These are phyloP conservation scores for Bromus sterilis DNA, from an alignment of 176 grass and related monocot genomes.

Conservation along the genomic window DNA sequence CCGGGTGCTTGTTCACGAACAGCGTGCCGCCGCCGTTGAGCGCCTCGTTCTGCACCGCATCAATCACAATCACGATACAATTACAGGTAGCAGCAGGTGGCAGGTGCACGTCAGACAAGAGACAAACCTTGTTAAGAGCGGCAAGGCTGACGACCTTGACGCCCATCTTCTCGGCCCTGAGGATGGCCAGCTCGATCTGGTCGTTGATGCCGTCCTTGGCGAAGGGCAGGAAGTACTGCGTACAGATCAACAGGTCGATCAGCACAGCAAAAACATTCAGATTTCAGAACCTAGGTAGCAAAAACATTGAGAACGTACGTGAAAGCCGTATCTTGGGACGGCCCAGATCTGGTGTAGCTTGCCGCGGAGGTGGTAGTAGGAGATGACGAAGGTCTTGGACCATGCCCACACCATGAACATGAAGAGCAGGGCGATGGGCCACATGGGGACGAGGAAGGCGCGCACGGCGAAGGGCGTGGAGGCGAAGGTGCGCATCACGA, in stretches of 20 bases:
- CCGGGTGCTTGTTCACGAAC: conserved; percentile 84
- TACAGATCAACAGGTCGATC: not conserved
- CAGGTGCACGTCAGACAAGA: not conserved
- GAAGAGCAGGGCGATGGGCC: conserved; percentile 41
- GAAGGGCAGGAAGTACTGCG: conserved; percentile 76
- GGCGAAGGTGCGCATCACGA: conserved; percentile 43
- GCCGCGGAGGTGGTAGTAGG: conserved; percentile 53
- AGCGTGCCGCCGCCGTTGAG: conserved; percentile 83
- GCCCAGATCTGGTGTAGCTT: conserved; percentile 55
- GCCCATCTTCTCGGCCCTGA: conserved; percentile 70
- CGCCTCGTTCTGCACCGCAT: conserved; percentile 71
- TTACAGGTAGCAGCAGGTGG: too few species aligned
- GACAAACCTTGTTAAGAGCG: conserved; percentile 84
- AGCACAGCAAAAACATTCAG: not conserved
- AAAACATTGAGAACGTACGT: conserved; percentile 27
- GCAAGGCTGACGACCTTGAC: conserved; percentile 88
- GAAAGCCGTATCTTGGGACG: conserved; percentile 74
- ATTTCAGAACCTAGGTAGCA: not conserved
- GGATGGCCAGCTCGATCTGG: conserved; percentile 80
- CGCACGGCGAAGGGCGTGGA: conserved; percentile 47
- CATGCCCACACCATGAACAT: conserved; percentile 73
- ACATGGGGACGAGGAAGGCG: conserved; percentile 32
- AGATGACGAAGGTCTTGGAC: conserved; percentile 77
- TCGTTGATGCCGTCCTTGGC: conserved; percentile 76
- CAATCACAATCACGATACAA: too few species aligned